These are phyloP conservation scores for Ceratonia siliqua DNA, from an alignment of 306 rosid genomes.

Conservation along the genomic window DNA sequence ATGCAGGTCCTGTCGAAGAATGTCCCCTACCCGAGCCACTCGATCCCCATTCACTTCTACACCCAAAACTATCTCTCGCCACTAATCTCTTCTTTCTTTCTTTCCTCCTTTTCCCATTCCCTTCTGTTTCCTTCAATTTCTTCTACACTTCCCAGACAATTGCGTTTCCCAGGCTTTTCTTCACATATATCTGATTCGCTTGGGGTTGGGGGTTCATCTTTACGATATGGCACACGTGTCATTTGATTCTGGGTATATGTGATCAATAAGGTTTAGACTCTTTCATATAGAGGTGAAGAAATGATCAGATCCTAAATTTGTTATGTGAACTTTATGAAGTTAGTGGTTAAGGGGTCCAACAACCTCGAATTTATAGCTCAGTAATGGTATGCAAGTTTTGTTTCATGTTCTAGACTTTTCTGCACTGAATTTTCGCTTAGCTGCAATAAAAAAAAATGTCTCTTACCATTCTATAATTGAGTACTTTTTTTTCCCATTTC, in stretches of 20 bases:
- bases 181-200: constrained; percentile 7
- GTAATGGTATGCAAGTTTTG: constrained; percentile 52
- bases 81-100: constrained; percentile 12
- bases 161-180: constrained; percentile 26
- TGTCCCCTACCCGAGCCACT: constrained; percentile 57
- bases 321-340: constrained; percentile 40
- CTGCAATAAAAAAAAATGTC: background rate
- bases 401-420: background rate
- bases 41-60: constrained; percentile 51
- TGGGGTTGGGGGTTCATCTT: constrained; percentile 19
- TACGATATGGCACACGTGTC: background rate
- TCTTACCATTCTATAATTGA: background rate
- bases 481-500: background rate
- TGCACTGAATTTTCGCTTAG: background rate
- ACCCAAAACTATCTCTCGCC: constrained; percentile 26
- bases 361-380: constrained; percentile 38
- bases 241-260: background rate
- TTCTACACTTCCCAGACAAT: constrained; percentile 11
- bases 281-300: constrained; percentile 13
- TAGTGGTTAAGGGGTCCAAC: constrained; percentile 13
- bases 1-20: constrained; percentile 68
- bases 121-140: background rate
- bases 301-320: constrained; percentile 31
- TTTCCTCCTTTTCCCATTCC: constrained; percentile 1
- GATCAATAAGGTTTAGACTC: constrained; percentile 17